Conservation (phyloP, 345 rosid genomes). For the Gossypium anomalum region DNA sequence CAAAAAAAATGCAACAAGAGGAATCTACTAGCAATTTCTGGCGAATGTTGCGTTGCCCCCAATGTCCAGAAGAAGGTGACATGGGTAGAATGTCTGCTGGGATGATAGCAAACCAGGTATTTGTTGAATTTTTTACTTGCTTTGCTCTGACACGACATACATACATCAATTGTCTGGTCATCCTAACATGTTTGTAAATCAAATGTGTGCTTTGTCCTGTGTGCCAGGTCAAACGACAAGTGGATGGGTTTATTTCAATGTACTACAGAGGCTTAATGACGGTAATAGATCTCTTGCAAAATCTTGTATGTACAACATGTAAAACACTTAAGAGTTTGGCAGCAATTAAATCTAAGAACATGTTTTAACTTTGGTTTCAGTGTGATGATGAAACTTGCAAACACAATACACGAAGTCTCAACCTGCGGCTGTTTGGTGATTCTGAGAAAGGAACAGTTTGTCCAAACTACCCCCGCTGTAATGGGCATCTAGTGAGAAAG, state of each 20-base stretch:
- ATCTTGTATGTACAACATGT: not conserved
- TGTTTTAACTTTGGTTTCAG: constrained; percentile 30
- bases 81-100: constrained; percentile 62
- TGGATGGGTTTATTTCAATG: constrained; percentile 58
- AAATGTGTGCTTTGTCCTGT: not conserved
- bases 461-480: constrained; percentile 88
- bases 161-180: not conserved
- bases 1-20: constrained; percentile 39
- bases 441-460: constrained; percentile 96
- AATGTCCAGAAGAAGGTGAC: constrained; percentile 68
- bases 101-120: constrained; percentile 89
- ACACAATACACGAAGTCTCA: constrained; percentile 63
- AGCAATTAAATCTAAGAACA: constrained; percentile 1
- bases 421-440: constrained; percentile 65
- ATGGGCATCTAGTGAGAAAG: constrained; percentile 76
- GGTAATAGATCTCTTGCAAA: constrained; percentile 43
- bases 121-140: not conserved
- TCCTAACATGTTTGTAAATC: not conserved
- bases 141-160: not conserved
- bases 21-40: constrained; percentile 53
- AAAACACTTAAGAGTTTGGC: not conserved
- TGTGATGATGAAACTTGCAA: constrained; percentile 97
- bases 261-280: constrained; percentile 87
- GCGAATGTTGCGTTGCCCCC: constrained; percentile 63
- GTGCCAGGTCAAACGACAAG: constrained; percentile 83